A percentile compares a stretch with the other conserved stretches of the same genome.
Conservation (phyloP, 2,329 filamentous ascomycete genomes). For the Zasmidium angulare region DNA sequence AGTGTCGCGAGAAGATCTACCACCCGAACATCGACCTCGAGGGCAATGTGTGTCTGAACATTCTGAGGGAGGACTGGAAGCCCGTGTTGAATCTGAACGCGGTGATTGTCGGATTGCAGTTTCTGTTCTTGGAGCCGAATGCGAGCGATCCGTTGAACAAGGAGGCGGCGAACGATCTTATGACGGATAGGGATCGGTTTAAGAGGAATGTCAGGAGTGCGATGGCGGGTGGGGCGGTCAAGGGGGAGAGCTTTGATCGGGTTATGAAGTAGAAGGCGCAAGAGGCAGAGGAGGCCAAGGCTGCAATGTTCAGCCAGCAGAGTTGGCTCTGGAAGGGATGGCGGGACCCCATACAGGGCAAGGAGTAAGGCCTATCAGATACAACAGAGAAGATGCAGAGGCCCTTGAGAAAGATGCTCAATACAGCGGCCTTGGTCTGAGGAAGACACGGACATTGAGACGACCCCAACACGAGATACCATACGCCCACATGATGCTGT, state of each 20-base stretch:
- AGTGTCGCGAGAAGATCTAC: constrained; percentile 97
- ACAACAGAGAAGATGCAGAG: background rate
- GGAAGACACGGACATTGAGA: background rate
- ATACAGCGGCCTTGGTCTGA: background rate
- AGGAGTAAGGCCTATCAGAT: background rate
- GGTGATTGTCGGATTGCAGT: constrained; percentile 91
- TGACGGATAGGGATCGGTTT: constrained; percentile 81
- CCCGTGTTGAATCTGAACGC: constrained; percentile 95
- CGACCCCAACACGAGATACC: constrained; percentile 2
- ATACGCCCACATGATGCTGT: constrained; percentile 1
- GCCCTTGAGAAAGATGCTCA: background rate
- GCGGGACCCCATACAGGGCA: background rate
- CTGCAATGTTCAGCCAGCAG: too few relatives aligned
- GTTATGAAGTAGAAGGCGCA: constrained; percentile 63
- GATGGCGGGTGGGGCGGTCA: constrained; percentile 78
- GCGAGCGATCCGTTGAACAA: constrained; percentile 97
- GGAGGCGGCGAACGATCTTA: constrained; percentile 90
- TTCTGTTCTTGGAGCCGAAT: constrained; percentile 96
- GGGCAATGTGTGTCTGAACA: constrained; percentile 97
- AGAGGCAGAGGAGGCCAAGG: too few relatives aligned
- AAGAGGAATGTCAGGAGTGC: constrained; percentile 83
- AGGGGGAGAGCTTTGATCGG: constrained; percentile 71
- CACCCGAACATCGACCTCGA: constrained; percentile 98
- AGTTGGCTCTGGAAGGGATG: background rate
- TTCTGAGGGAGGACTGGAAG: constrained; percentile 97